A percentile compares a stretch with the other conserved stretches of the same genome.
These are phyloP conservation scores for Leccinum pallidistipes DNA, from an alignment of 1,284 basidiomycete species.

Conservation along the genomic window DNA sequence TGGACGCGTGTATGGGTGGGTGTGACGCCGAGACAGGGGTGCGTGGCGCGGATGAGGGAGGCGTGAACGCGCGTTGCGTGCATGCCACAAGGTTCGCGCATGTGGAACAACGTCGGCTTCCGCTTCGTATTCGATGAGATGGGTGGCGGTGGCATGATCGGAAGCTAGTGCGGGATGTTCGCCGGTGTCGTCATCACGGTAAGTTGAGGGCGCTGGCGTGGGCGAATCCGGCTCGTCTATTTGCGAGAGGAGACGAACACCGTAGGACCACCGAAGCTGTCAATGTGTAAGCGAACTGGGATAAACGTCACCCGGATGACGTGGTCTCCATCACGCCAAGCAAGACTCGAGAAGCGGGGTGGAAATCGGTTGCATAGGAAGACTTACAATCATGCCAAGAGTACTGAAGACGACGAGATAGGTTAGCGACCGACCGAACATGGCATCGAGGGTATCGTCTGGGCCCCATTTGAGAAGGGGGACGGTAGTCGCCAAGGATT, in stretches of 20 bases:
- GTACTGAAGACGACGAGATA: conserved; percentile 94
- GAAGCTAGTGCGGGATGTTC: neutral
- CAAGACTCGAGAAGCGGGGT: neutral
- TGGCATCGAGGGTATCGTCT: conserved; percentile 80
- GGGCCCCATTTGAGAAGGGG: conserved; percentile 82
- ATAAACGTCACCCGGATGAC: neutral
- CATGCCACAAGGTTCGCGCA: neutral
- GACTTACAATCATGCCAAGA: conserved; percentile 82
- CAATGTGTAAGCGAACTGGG: neutral
- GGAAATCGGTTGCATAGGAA: neutral
- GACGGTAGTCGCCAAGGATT: conserved; percentile 85
- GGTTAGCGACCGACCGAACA: conserved; percentile 90
- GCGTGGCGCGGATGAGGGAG: neutral
- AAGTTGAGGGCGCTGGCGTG: neutral
- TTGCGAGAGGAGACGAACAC: conserved; percentile 74
- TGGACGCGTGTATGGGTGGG: neutral
- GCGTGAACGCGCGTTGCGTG: conserved; percentile 1
- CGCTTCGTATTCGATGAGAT: conserved; percentile 13
- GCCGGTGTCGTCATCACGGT: conserved; percentile 14
- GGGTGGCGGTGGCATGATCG: neutral
- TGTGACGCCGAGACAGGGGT: neutral
- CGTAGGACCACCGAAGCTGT: conserved; percentile 88
- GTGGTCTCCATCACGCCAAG: neutral
- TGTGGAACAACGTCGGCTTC: neutral
- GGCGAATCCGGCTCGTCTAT: conserved; percentile 54